These are phyloP conservation scores for Aspergillus sparsus DNA, from an alignment of 495 filamentous ascomycete species.

Conservation along the genomic window DNA sequence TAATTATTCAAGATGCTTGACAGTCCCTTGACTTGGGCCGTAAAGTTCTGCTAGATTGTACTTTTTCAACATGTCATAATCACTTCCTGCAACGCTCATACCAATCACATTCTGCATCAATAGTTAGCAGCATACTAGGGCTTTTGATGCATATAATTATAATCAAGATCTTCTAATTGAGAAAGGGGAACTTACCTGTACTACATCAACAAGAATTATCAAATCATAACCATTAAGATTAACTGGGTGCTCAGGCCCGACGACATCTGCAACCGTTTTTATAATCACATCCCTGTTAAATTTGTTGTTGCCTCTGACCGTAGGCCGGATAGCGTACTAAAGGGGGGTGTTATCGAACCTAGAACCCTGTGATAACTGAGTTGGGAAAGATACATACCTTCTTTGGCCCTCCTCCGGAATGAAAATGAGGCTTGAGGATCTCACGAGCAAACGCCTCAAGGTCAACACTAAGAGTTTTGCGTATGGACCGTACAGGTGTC, in stretches of 20 bases:
- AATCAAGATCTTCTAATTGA: neutral
- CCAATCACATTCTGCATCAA: slow-evolving; percentile 66
- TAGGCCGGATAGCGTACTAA: slow-evolving; percentile 89
- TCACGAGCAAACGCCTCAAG: slow-evolving; percentile 68
- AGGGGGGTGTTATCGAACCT: neutral
- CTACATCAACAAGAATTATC: slow-evolving; percentile 85
- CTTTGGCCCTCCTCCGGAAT: slow-evolving; percentile 49
- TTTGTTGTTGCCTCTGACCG: slow-evolving; percentile 72
- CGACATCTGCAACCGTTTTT: slow-evolving; percentile 68
- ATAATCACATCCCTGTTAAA: slow-evolving; percentile 78
- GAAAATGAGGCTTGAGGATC: slow-evolving; percentile 75
- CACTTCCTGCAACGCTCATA: slow-evolving; percentile 71
- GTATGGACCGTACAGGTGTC: slow-evolving; percentile 74
- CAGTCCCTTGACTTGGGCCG: slow-evolving; percentile 7
- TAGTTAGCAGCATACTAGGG: slow-evolving; percentile 14
- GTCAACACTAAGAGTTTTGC: slow-evolving; percentile 76
- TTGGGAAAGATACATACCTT: slow-evolving; percentile 43
- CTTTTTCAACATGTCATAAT: slow-evolving; percentile 56
- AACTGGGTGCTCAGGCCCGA: slow-evolving; percentile 73
- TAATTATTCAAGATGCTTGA: too few relatives aligned
- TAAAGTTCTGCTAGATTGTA: slow-evolving; percentile 24
- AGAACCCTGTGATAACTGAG: too few relatives aligned
- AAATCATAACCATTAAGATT: slow-evolving; percentile 80
- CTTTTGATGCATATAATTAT: neutral
- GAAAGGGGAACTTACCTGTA: slow-evolving; percentile 62